Evolutionary conservation across 192 early-diverging fungal genomes (phyloP), one percentile per base, ranked within the genome.

Genomic region (Fimicolochytrium jonesii): DNA sequence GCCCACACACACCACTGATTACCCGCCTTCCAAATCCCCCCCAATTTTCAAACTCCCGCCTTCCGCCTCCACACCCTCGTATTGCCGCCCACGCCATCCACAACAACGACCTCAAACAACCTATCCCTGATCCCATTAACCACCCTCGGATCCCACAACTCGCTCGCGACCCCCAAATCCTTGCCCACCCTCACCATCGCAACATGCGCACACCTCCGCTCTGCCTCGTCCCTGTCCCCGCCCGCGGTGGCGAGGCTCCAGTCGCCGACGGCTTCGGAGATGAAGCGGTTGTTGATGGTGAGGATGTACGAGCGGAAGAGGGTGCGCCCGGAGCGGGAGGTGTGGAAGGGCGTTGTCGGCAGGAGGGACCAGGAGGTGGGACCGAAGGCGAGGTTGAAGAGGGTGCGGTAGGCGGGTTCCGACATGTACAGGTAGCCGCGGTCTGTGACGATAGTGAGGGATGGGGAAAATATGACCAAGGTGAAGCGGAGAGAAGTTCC

Each of bases 121-220:
- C n/a, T n/a, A 22, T 65, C 57, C 32, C 68, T n/a, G 56, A 64
- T 48, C 42, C 4, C 15, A 34, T 67, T 47, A 10, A 32, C 56
- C 11, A 32, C 25, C 11, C 13, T 17, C 33, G 57, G 63, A 57
- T 74, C 72, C 72, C 72, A 71, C 18, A 74, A 64, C 52, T 71
- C 72, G 10, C 18, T 20, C 49, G 68, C 67, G 30, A 74, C 45
- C 0, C 72, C 72, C 36, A 74, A 30, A 52, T 73, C 71, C 56
- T 73, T 73, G 25, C 71, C 64, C 4, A 26, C 20, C 20, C 71
- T 28, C 46, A 65, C 66, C 47, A 73, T 31, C 4, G 71, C 71
- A 20, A 41, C 52, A 37, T 72, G 51, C n/a, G 50, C 51, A 29
- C 62, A 61, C 43, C 26, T 49, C 20, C 30, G 6, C 13, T 71